phyloP scores from a whole-genome alignment of 2,329 filamentous ascomycete genomes.

The Penicillium decumbens region DNA sequence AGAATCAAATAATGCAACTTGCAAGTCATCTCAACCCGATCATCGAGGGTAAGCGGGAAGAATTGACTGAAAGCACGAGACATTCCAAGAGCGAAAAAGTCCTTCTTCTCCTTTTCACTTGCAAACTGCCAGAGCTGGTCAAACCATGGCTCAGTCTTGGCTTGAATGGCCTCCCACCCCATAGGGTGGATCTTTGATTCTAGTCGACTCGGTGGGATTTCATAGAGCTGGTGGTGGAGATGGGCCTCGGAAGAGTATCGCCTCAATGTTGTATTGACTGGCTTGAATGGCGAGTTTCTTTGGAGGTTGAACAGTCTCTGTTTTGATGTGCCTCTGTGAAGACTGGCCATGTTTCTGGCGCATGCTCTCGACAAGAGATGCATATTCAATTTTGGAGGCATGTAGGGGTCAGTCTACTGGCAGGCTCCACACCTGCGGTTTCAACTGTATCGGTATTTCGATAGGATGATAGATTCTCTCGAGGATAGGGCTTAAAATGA shows the following conservation, averaged over 20 bases:
- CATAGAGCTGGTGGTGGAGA: not conserved
- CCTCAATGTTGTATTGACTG: not conserved
- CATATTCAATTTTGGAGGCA: not conserved
- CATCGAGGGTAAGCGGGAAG: slow-evolving; percentile 12
- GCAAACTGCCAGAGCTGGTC: slow-evolving; percentile 12
- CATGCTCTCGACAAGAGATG: not conserved
- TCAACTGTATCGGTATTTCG: not conserved
- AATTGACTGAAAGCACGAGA: slow-evolving; percentile 17
- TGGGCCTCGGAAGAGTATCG: slow-evolving; percentile 2
- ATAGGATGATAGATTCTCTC: not conserved
- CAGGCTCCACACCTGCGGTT: not conserved
- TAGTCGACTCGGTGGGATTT: slow-evolving; percentile 6
- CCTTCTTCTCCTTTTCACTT: slow-evolving; percentile 12
- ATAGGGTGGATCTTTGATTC: slow-evolving; percentile 13
- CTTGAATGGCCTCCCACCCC: slow-evolving; percentile 16
- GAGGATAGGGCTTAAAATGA: not conserved
- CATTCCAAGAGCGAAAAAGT: slow-evolving; percentile 13
- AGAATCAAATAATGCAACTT: slow-evolving; percentile 17
- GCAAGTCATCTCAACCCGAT: slow-evolving; percentile 14
- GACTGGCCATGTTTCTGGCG: not conserved
- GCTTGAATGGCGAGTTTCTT: not conserved
- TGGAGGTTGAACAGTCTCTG: not conserved
- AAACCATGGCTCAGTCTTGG: slow-evolving; percentile 17
- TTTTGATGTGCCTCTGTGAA: not conserved
- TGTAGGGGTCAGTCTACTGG: not conserved